Conservation (phyloP, 2,329 filamentous ascomycete species). For the Neonectria faginata region DNA sequence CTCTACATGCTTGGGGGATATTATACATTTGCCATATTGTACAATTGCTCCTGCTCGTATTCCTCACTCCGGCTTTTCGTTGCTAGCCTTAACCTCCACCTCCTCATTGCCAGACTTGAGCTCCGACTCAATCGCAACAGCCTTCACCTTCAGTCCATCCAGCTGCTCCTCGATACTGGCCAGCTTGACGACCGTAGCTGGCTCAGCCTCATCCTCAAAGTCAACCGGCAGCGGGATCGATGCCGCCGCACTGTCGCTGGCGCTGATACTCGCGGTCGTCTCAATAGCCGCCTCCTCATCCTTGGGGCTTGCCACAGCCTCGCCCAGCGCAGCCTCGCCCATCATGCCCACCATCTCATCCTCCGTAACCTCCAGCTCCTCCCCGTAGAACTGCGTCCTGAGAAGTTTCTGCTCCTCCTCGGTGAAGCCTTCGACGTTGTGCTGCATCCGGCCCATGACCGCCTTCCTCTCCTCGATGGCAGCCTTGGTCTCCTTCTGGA, state of each 20-base stretch:
- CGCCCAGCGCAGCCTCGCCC: constrained; percentile 42
- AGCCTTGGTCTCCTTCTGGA: constrained; percentile 48
- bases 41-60: constrained; percentile 22
- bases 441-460: constrained; percentile 53
- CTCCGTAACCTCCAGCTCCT: constrained; percentile 48
- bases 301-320: constrained; percentile 20
- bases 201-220: background rate
- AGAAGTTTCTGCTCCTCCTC: constrained; percentile 54
- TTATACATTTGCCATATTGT: constrained; percentile 41
- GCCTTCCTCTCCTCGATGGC: constrained; percentile 50
- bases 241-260: background rate
- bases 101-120: constrained; percentile 28
- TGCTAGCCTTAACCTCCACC: constrained; percentile 37
- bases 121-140: constrained; percentile 23
- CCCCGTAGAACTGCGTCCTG: constrained; percentile 41
- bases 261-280: constrained; percentile 11
- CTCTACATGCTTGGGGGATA: constrained; percentile 34
- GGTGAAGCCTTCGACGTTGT: constrained; percentile 51
- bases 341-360: constrained; percentile 53
- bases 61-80: constrained; percentile 37
- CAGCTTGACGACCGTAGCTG: constrained; percentile 1
- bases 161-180: constrained; percentile 26
- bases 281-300: constrained; percentile 19
- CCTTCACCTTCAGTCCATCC: constrained; percentile 14
- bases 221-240: background rate